Conservation (phyloP, 2,329 filamentous ascomycete species). For the Aaosphaeria arxii region DNA sequence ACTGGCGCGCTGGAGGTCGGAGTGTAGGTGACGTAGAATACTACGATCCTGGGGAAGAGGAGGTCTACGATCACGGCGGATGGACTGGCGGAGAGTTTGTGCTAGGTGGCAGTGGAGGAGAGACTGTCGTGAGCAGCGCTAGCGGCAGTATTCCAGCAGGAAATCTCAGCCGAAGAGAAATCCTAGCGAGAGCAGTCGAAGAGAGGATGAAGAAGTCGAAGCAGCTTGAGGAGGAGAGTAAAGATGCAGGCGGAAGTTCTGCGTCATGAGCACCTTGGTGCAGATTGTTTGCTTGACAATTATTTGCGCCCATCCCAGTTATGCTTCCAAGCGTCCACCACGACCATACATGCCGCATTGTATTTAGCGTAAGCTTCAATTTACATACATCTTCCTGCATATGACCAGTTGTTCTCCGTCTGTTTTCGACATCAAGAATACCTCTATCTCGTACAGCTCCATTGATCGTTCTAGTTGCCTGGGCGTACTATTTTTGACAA, state of each 20-base stretch:
- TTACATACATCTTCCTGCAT: no score
- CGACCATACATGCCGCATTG: neutral
- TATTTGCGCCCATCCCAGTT: neutral
- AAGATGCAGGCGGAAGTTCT: conserved; percentile 16
- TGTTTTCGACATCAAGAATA: no score
- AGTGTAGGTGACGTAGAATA: conserved; percentile 33
- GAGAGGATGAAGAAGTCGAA: conserved; percentile 57
- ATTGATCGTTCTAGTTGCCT: no score
- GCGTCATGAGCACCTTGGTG: conserved; percentile 1
- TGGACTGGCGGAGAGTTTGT: conserved; percentile 43
- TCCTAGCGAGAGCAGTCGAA: conserved; percentile 72
- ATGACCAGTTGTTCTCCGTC: no score
- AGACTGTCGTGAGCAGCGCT: conserved; percentile 19
- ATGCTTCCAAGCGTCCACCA: conserved; percentile 4
- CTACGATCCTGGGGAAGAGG: conserved; percentile 26
- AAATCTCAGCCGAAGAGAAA: conserved; percentile 66
- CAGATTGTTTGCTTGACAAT: neutral
- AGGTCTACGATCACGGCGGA: conserved; percentile 40
- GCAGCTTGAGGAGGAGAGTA: conserved; percentile 38
- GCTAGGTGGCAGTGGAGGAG: conserved; percentile 20
- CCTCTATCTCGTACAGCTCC: no score
- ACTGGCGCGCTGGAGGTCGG: conserved; percentile 70
- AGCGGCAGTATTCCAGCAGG: conserved; percentile 29
- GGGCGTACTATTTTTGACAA: no score
- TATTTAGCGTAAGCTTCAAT: no score